Evolutionary conservation across 805 yeast species (phyloP), one percentile per base, ranked within the genome.

Genomic region (Spathaspora passalidarum): DNA sequence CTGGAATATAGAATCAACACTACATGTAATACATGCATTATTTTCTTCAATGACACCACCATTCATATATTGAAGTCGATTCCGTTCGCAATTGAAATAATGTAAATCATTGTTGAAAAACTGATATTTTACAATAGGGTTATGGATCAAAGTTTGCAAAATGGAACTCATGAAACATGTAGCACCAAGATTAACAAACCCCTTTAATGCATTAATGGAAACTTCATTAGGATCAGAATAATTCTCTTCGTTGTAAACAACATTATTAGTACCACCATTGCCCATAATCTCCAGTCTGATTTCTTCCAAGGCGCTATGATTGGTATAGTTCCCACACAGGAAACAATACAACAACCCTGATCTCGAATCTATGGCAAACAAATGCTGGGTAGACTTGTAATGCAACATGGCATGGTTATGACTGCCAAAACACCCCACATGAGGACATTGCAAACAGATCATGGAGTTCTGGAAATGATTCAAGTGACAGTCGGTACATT

Each of bases 131-230:
- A 94, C 78, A 47, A 88, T 74, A 5, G 99, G 98, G 59, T 94
- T 94, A 63, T 94, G 99, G 37, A 94, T 72, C 43, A 92, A 67
- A 0, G 95, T 81, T 68, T 94, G 99, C 35, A 94, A 66, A n/a
- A 91, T 81, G 32, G 92, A 86, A 54, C 96, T 87, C 88, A 94
- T 92, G 68, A 89, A 94, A 69, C 99, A 94, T 0, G 99, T 94
- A 0, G 99, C 87, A 0, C 99, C 99, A 83, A 92, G 81, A 62
- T 92, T 92, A 43, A 89, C 83, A 54, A 94, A 80, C 2, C 99
- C 99, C 43, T 86, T 78, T 17, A 94, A 69, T 0, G 97, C 98
- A n/a, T 82, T 77, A 5, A 80, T 72, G 1, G 91, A 85, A 43
- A 76, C 76, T 54, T 59, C 65, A 17, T 70, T 61, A 29, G 88